Conservation (phyloP, 2,329 filamentous ascomycete genomes). For the Calonectria honghensis region DNA sequence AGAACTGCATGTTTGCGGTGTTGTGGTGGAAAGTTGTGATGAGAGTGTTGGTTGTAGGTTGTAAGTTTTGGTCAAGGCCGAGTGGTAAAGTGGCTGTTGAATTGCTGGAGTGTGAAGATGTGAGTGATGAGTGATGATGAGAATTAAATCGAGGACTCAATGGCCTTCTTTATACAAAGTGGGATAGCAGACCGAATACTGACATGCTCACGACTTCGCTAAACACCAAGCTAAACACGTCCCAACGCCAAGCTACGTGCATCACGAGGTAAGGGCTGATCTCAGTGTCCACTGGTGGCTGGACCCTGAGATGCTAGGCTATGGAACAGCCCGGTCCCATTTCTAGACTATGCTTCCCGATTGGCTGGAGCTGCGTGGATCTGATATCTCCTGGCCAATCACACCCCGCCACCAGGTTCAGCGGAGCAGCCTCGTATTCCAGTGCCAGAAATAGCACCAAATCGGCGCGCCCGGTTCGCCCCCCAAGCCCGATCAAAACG, state of each 20-base stretch:
- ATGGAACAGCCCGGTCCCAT: neutral
- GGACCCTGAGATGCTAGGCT: slow-evolving; percentile 1
- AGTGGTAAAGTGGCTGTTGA: slow-evolving; percentile 18
- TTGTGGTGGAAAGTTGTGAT: neutral
- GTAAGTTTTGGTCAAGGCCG: neutral
- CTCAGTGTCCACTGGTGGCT: slow-evolving; percentile 13
- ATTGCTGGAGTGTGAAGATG: slow-evolving; percentile 2
- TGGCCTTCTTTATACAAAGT: neutral
- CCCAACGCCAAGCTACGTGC: neutral
- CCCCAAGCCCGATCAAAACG: neutral
- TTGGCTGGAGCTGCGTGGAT: neutral
- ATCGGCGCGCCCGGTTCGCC: slow-evolving; percentile 3
- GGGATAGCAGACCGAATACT: neutral
- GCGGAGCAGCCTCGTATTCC: slow-evolving; percentile 4
- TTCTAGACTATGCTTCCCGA: neutral
- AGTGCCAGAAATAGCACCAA: slow-evolving; percentile 21
- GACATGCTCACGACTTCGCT: neutral
- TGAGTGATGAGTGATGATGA: slow-evolving; percentile 10
- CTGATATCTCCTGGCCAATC: neutral
- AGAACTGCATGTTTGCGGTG: slow-evolving; percentile 57
- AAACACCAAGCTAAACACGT: slow-evolving; percentile 14
- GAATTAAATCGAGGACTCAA: neutral
- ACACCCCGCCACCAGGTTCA: too few relatives aligned
- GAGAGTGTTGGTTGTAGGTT: neutral
- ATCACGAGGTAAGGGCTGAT: slow-evolving; percentile 18